These are phyloP conservation scores for Tubosaeta sp. DNA, from an alignment of 768 basidiomycete genomes.

Conservation along the genomic window DNA sequence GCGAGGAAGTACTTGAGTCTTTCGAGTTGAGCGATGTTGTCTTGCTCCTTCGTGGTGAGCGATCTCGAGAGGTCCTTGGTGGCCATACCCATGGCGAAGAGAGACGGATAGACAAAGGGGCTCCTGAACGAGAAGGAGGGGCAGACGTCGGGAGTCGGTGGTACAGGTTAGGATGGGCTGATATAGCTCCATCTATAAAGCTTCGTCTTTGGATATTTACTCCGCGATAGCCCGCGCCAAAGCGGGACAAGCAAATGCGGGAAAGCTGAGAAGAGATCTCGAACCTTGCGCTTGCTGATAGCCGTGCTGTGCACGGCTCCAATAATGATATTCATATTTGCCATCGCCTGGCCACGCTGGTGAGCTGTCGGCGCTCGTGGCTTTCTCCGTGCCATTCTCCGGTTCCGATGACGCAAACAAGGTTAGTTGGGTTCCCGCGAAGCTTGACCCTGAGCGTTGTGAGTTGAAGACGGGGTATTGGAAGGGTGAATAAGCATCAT, in stretches of 20 bases:
- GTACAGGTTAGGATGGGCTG: conserved; percentile 6
- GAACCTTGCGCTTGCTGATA: conserved; percentile 27
- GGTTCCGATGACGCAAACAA: conserved; percentile 17
- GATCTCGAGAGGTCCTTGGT: conserved; percentile 38
- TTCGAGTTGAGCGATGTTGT: conserved; percentile 71
- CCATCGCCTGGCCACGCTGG: conserved; percentile 24
- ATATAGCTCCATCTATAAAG: conserved; percentile 24
- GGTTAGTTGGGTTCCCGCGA: conserved; percentile 18
- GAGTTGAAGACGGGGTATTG: not conserved
- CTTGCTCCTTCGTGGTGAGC: conserved; percentile 60
- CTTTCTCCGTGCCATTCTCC: conserved; percentile 20
- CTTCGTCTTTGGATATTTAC: conserved; percentile 10
- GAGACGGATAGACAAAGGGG: conserved; percentile 6
- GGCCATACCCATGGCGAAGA: conserved; percentile 22
- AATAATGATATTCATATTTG: conserved; percentile 24
- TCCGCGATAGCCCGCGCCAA: conserved; percentile 22
- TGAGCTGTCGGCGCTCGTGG: conserved; percentile 28
- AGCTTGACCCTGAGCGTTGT: conserved; percentile 15
- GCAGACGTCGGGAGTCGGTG: conserved; percentile 8
- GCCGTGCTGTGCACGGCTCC: conserved; percentile 27
- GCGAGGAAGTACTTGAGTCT: conserved; percentile 86
- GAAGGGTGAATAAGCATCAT: not conserved
- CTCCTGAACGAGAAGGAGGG: conserved; percentile 6
- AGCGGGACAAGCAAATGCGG: conserved; percentile 18
- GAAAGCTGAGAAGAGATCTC: conserved; percentile 20